Base-by-base conservation (phyloP, 176 grass and related monocot genomes). In the Poa pratensis region DNA sequence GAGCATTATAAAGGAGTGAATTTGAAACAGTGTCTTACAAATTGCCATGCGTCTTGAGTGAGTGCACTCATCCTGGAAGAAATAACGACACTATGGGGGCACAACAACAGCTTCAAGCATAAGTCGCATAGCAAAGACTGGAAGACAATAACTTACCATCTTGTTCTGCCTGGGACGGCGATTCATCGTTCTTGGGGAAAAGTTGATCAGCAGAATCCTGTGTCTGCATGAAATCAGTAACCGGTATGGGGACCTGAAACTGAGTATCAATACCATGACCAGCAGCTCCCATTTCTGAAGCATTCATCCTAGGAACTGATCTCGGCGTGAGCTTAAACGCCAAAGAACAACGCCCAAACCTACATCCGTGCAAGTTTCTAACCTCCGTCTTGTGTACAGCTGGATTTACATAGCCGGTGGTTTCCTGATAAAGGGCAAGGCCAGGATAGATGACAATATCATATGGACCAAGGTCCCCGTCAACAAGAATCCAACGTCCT, bases 161-260 rank as follows among this genome's bases (percentile, higher is more conserved):
- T 54, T 94, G 90, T 55, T 85, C 90, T 30, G 65, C 58, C 40
- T 79, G 59, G 28, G 74, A 75, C 19, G 40, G 79, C 30, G 69
- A 64, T 61, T 84, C 80, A 86, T 79, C 52, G 69, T 79, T 87
- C 58, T 90, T 92, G 28, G 77, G 50, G 62, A 97, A 87, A 73
- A 90, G 73, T 81, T 91, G 89, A 87, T 94, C 85, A 40, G 84
- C 39, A 15, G 87, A 76, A 87, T 94, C 89, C 58, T 87, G 81
- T 61, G 90, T 90, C 82, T 89, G 86, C 95, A 91, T 94, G 77
- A 94, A 97, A 76, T 97, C 95, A 80, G 85, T 90, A 76, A 94
- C 92, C 1, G 75, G 73, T 92, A 97, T 86, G 15, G 94, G 80
- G 48, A 90, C 77, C 57, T 92, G 91, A 91, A 92, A 97, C 77